A percentile compares a stretch with the other conserved stretches of the same genome.
Conservation (phyloP, 768 basidiomycete species). For the Lactarius psammicola region DNA sequence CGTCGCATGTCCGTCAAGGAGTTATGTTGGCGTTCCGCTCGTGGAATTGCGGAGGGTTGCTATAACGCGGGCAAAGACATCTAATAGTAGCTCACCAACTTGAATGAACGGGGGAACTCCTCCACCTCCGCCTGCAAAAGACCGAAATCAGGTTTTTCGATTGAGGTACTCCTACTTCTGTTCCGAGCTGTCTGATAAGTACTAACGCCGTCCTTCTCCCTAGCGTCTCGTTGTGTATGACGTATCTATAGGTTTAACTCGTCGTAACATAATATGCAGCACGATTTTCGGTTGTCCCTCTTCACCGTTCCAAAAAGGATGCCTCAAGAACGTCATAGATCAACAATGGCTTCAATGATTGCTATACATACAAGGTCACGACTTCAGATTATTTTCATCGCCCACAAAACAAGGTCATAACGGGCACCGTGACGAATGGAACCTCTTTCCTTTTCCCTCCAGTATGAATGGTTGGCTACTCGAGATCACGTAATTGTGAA, state of each 20-base stretch:
- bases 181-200: not conserved
- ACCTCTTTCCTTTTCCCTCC: not conserved
- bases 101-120: not conserved
- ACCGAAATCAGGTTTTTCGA: not conserved
- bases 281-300: not conserved
- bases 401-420: not conserved
- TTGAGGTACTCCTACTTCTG: not conserved
- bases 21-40: not conserved
- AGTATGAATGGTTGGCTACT: no score
- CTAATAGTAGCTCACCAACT: not conserved
- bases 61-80: not conserved
- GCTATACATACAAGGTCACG: not conserved
- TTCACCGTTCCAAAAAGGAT: not conserved
- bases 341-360: not conserved
- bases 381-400: not conserved
- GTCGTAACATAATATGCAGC: not conserved
- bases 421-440: not conserved
- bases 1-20: no score
- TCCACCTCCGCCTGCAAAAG: slow-evolving; percentile 16
- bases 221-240: not conserved
- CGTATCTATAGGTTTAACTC: no score
- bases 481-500: slow-evolving; percentile 17
- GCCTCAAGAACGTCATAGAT: not conserved
- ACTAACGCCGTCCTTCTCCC: not conserved
- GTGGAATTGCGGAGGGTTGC: slow-evolving; percentile 1